Percentiles rank a stretch among this genome's conserved stretches.
phyloP scores from a whole-genome alignment of 1,139 yeast species.

The Candida mesenterica region DNA sequence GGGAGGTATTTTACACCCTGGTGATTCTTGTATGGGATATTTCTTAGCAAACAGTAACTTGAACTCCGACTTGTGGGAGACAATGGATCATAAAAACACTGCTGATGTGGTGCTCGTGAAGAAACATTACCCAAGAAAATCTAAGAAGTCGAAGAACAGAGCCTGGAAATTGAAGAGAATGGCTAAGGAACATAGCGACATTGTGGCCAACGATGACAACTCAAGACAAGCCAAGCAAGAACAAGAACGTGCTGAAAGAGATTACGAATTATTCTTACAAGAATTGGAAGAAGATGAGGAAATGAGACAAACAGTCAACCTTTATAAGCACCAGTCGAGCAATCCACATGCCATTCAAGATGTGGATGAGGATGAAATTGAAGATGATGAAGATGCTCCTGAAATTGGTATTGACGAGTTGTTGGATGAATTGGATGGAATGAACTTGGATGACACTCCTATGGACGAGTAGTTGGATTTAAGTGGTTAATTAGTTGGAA shows the following conservation, averaged over 20 bases:
- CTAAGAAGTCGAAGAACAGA: constrained; percentile 75
- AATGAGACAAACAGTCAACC: constrained; percentile 83
- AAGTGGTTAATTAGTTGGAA: neutral
- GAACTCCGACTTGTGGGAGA: constrained; percentile 83
- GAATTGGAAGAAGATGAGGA: constrained; percentile 97
- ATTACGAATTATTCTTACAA: constrained; percentile 92
- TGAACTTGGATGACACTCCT: constrained; percentile 65
- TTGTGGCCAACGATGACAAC: constrained; percentile 67
- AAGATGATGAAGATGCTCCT: constrained; percentile 73
- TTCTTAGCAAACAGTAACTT: constrained; percentile 79
- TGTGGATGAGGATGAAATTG: constrained; percentile 46
- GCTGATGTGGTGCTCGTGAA: constrained; percentile 94
- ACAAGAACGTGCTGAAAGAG: constrained; percentile 89
- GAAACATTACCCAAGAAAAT: constrained; percentile 84
- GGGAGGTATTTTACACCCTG: constrained; percentile 93
- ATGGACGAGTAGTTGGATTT: constrained; percentile 18
- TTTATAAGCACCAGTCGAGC: constrained; percentile 66
- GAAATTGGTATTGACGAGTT: constrained; percentile 77
- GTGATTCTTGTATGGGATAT: constrained; percentile 93
- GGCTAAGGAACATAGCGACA: constrained; percentile 92
- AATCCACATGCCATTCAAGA: constrained; percentile 27
- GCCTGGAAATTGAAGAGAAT: constrained; percentile 96
- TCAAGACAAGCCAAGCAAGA: constrained; percentile 84
- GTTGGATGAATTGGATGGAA: constrained; percentile 88
- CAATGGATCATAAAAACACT: constrained; percentile 55